These are phyloP conservation scores for Metschnikowia hibisci DNA, from an alignment of 805 yeast species.

Conservation along the genomic window DNA sequence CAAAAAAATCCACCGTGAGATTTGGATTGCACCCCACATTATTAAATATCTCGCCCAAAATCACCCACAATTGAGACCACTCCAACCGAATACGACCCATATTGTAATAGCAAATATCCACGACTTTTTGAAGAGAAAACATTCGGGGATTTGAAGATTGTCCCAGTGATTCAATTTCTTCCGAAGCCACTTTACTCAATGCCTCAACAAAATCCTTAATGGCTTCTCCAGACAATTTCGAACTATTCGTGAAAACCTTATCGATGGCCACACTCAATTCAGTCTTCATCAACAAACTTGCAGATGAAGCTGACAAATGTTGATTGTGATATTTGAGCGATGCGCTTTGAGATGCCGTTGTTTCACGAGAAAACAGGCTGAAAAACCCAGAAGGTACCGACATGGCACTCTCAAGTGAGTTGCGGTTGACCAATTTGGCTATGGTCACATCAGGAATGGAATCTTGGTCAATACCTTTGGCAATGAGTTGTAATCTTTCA, in stretches of 20 bases:
- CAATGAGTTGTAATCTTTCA: conserved; percentile 82
- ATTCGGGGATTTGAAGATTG: conserved; percentile 80
- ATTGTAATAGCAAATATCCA: conserved; percentile 95
- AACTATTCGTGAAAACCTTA: conserved; percentile 78
- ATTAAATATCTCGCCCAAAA: conserved; percentile 87
- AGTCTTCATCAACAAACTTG: conserved; percentile 55
- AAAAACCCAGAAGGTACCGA: conserved; percentile 46
- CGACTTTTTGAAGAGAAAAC: conserved; percentile 90
- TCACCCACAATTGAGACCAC: conserved; percentile 94
- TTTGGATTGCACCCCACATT: conserved; percentile 79
- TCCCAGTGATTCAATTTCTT: conserved; percentile 87
- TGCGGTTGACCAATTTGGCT: conserved; percentile 60
- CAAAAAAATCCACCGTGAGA: conserved; percentile 75
- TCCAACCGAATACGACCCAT: conserved; percentile 95
- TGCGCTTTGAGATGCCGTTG: conserved; percentile 62
- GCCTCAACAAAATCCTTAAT: conserved; percentile 86
- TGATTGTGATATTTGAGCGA: conserved; percentile 70
- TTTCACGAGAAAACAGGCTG: conserved; percentile 48
- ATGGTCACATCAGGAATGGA: conserved; percentile 80
- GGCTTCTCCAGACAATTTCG: conserved; percentile 74
- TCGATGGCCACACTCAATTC: conserved; percentile 80
- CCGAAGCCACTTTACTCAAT: conserved; percentile 77
- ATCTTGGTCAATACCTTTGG: conserved; percentile 81
- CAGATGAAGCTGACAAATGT: conserved; percentile 55
- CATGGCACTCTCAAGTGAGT: conserved; percentile 46